phyloP scores from a whole-genome alignment of 768 basidiomycete genomes.

The Fomitopsis pulvina region DNA sequence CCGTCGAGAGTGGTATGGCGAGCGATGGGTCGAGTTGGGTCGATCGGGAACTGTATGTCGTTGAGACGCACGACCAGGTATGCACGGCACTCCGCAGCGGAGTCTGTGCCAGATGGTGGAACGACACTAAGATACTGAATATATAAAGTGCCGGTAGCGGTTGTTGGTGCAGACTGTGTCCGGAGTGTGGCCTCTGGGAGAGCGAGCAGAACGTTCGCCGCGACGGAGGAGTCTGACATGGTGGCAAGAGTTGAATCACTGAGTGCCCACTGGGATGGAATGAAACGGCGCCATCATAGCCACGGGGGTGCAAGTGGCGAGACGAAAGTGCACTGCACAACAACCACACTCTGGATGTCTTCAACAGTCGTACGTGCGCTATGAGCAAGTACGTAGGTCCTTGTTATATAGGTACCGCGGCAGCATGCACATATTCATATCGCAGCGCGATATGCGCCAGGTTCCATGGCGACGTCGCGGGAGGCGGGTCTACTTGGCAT shows the following conservation, averaged over 20 bases:
- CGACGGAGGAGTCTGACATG: not conserved
- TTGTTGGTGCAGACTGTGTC: not conserved
- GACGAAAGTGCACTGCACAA: too few species aligned
- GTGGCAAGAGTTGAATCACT: not conserved
- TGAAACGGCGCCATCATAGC: not conserved
- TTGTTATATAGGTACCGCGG: not conserved
- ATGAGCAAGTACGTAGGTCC: not conserved
- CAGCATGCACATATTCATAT: not conserved
- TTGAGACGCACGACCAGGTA: slow-evolving; percentile 61
- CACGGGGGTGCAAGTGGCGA: too few species aligned
- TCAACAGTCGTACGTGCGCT: not conserved
- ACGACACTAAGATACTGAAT: not conserved
- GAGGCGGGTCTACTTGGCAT: too few species aligned
- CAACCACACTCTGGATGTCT: not conserved
- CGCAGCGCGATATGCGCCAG: not conserved
- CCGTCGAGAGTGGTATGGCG: slow-evolving; percentile 29
- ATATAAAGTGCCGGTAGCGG: not conserved
- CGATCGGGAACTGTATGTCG: slow-evolving; percentile 49
- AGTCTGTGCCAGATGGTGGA: slow-evolving; percentile 3
- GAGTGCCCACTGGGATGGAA: too few species aligned
- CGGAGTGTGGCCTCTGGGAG: not conserved
- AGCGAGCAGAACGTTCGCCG: not conserved
- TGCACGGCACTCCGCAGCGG: slow-evolving; percentile 23
- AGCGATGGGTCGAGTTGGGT: slow-evolving; percentile 45
- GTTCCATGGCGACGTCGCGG: too few species aligned